Evolutionary conservation across 495 filamentous ascomycete species (phyloP).

Genomic region (Elasticomyces elasticus): DNA sequence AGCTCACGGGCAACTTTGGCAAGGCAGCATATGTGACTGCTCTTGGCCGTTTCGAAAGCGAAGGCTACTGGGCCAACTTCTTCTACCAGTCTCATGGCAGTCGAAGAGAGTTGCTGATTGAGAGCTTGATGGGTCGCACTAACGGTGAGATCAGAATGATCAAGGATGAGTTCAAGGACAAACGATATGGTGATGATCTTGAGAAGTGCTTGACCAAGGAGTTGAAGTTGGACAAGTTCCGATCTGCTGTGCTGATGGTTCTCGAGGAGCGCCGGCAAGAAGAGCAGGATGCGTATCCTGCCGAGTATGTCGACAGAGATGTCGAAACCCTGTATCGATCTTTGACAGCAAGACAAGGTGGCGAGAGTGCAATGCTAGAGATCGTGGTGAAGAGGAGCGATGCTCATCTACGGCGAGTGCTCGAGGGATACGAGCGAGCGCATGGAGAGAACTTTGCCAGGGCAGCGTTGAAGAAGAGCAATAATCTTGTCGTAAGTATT

Average conservation of each 20-base stretch:
- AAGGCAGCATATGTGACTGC: constrained; percentile 87
- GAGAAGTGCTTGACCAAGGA: constrained; percentile 81
- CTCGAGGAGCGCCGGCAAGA: constrained; percentile 76
- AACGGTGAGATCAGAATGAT: constrained; percentile 83
- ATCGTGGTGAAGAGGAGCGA: constrained; percentile 75
- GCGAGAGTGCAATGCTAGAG: constrained; percentile 82
- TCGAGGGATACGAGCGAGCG: constrained; percentile 58
- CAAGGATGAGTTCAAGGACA: constrained; percentile 86
- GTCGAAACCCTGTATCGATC: constrained; percentile 60
- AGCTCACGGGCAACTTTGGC: constrained; percentile 67
- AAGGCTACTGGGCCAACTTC: constrained; percentile 97
- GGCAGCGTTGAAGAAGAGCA: constrained; percentile 78
- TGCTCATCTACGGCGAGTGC: constrained; percentile 67
- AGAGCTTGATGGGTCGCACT: constrained; percentile 77
- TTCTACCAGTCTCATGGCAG: constrained; percentile 70
- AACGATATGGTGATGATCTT: constrained; percentile 77
- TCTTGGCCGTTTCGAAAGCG: constrained; percentile 82
- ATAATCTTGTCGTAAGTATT: constrained; percentile 75
- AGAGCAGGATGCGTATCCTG: constrained; percentile 51
- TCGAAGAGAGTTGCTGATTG: constrained; percentile 65
- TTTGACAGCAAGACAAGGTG: constrained; percentile 63
- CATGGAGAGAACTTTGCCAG: constrained; percentile 71
- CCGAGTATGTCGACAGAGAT: constrained; percentile 50
- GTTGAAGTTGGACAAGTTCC: constrained; percentile 85
- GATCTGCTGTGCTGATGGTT: constrained; percentile 73